Evolutionary conservation across 2,329 filamentous ascomycete genomes (phyloP).

Genomic region (Cercospora sp.): DNA sequence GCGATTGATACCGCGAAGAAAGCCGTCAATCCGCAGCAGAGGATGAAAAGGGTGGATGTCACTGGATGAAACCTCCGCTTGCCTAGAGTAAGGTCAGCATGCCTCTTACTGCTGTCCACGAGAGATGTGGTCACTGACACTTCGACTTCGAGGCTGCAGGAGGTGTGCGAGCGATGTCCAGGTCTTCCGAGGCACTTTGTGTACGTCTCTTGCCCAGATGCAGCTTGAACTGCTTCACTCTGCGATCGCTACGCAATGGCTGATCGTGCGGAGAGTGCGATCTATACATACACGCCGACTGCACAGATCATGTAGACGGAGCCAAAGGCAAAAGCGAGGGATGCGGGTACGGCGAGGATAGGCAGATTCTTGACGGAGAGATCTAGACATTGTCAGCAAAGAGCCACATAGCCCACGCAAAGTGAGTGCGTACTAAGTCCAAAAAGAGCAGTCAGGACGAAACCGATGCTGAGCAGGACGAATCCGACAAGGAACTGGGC

Average conservation of each 20-base stretch:
- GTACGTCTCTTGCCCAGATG: not conserved
- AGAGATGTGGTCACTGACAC: not conserved
- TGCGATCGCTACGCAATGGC: constrained; percentile 5
- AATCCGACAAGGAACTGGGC: constrained; percentile 83
- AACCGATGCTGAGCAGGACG: constrained; percentile 66
- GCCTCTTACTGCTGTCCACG: not conserved
- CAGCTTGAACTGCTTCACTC: constrained; percentile 8
- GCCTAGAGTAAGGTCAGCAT: constrained; percentile 11
- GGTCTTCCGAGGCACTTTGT: not conserved
- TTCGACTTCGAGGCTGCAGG: not conserved
- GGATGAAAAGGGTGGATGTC: constrained; percentile 32
- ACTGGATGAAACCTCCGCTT: constrained; percentile 29
- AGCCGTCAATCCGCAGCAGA: constrained; percentile 25
- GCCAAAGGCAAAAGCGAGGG: constrained; percentile 84
- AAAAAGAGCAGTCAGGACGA: constrained; percentile 76
- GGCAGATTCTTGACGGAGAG: constrained; percentile 76
- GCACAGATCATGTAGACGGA: constrained; percentile 99
- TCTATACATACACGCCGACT: constrained; percentile 94
- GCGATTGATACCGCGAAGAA: constrained; percentile 29
- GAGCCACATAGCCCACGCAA: constrained; percentile 16
- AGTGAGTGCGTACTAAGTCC: constrained; percentile 68
- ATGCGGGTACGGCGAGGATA: constrained; percentile 80
- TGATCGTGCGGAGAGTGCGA: constrained; percentile 16
- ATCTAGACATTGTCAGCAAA: constrained; percentile 57
- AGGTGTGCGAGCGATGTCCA: not conserved